phyloP scores from a whole-genome alignment of 805 yeast species.

The Barnettozyma wickerhamii region DNA sequence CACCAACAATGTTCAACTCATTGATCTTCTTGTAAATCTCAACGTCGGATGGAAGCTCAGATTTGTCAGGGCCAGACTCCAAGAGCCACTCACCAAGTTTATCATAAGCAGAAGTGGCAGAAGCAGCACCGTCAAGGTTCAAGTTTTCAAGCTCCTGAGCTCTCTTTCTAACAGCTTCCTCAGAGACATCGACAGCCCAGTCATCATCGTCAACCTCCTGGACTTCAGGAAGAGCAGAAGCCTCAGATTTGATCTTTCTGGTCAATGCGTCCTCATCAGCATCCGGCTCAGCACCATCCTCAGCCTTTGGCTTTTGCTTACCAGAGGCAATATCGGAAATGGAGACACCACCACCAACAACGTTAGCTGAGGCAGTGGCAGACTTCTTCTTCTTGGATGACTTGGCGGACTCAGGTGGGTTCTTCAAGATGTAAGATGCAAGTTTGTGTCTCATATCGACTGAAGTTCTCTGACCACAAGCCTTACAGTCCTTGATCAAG shows the following conservation, averaged over 20 bases:
- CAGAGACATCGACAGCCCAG: conserved; percentile 97
- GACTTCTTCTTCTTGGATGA: conserved; percentile 57
- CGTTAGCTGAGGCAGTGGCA: conserved; percentile 83
- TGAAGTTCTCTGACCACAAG: conserved; percentile 88
- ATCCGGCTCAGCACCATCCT: conserved; percentile 35
- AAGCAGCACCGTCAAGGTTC: conserved; percentile 35
- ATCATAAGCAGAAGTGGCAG: conserved; percentile 50
- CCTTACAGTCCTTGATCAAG: conserved; percentile 91
- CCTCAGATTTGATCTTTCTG: conserved; percentile 78
- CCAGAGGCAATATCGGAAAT: conserved; percentile 73
- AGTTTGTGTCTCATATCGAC: conserved; percentile 86
- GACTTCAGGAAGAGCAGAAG: conserved; percentile 59
- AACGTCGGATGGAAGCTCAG: conserved; percentile 71
- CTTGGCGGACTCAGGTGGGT: conserved; percentile 69
- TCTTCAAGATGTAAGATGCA: conserved; percentile 81
- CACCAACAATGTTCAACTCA: conserved; percentile 68
- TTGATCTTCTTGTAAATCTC: conserved; percentile 89
- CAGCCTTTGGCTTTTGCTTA: conserved; percentile 28
- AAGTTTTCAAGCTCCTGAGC: conserved; percentile 80
- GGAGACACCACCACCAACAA: conserved; percentile 82
- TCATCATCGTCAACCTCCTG: conserved; percentile 79
- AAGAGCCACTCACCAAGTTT: conserved; percentile 90
- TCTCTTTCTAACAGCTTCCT: conserved; percentile 91
- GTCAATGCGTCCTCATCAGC: conserved; percentile 73
- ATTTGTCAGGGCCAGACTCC: conserved; percentile 46